Conservation (phyloP, 441 rosid genomes). For the Populus trichocarpa region DNA sequence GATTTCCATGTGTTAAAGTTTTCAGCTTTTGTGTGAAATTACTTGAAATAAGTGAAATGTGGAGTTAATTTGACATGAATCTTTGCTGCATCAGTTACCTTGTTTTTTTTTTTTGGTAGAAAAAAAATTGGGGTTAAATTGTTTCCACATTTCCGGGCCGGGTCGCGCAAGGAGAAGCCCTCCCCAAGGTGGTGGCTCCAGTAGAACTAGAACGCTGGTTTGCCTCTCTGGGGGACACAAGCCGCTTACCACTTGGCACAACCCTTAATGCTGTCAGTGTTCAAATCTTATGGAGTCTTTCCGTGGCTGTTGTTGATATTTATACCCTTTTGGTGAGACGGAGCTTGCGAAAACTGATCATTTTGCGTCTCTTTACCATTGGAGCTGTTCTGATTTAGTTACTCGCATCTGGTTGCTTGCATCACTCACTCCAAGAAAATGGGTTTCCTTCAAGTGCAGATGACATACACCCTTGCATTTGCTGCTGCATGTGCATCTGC, state of each 20-base stretch:
- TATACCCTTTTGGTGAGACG: constrained; percentile 69
- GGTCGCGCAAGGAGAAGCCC: too few species aligned
- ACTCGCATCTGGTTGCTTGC: background rate
- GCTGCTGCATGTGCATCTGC: constrained; percentile 90
- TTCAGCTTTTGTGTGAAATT: background rate
- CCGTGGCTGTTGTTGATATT: constrained; percentile 54
- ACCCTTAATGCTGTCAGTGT: constrained; percentile 52
- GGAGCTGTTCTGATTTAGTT: constrained; percentile 44
- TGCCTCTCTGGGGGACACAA: too few species aligned
- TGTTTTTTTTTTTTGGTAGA: background rate
- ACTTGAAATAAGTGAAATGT: background rate
- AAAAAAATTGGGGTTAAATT: too few species aligned
- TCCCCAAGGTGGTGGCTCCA: too few species aligned
- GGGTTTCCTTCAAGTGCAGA: constrained; percentile 37
- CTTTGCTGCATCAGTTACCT: background rate
- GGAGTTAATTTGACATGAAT: background rate
- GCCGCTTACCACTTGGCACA: too few species aligned
- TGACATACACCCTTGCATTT: constrained; percentile 70
- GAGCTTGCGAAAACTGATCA: constrained; percentile 45
- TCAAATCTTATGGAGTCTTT: constrained; percentile 77
- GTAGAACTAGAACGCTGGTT: too few species aligned
- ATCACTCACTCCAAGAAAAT: background rate
- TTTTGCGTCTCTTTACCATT: constrained; percentile 50
- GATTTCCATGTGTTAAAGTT: background rate
- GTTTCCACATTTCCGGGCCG: too few species aligned